Evolutionary conservation across 257 asterid genomes (phyloP).

Genomic region (Parsonsia alboflavescens): DNA sequence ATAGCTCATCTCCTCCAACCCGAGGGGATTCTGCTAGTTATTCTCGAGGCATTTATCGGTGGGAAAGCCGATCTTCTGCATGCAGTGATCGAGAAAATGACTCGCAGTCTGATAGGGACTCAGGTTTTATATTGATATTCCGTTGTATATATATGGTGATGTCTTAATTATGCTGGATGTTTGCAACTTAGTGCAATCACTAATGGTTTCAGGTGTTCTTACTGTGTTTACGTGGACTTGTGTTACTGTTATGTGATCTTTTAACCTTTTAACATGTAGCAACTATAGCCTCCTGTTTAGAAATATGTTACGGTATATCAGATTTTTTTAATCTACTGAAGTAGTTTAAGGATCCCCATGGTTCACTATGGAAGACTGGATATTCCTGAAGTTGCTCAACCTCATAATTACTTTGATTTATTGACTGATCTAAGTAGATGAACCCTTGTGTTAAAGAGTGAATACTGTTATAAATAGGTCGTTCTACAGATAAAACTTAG

Average conservation of each 20-base stretch:
- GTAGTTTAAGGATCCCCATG: neutral
- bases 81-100: conserved; percentile 73
- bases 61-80: conserved; percentile 69
- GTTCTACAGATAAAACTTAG: neutral
- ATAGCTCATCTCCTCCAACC: conserved; percentile 75
- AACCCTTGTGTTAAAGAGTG: neutral
- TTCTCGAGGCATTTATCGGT: conserved; percentile 51
- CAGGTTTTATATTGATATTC: conserved; percentile 46
- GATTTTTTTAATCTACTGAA: neutral
- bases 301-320: neutral
- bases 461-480: neutral
- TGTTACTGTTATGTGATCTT: neutral
- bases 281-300: neutral
- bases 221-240: neutral
- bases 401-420: neutral
- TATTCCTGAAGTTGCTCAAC: neutral
- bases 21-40: conserved; percentile 50
- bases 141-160: conserved; percentile 5
- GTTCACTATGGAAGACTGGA: neutral
- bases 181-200: neutral
- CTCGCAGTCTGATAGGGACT: conserved; percentile 70
- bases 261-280: neutral
- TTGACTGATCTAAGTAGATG: neutral
- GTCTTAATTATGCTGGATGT: neutral
- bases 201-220: neutral